Evolutionary conservation across 495 filamentous ascomycete genomes (phyloP).

Genomic region (Chaetomium fimeti): DNA sequence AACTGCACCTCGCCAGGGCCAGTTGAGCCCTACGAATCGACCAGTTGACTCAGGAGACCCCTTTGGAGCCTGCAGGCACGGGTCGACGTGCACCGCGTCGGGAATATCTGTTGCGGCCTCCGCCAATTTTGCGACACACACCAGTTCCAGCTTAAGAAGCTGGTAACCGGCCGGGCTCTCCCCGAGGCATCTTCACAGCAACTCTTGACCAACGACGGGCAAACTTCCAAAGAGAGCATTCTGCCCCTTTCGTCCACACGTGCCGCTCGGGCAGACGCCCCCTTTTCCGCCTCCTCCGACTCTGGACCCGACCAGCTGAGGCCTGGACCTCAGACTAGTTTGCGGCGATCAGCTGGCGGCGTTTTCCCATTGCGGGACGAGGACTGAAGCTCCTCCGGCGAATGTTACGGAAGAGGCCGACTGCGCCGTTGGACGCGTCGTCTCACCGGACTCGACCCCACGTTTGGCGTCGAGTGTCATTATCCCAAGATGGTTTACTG

Average conservation of each 20-base stretch:
- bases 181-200: constrained; percentile 16
- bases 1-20: constrained; percentile 11
- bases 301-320: background rate
- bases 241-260: background rate
- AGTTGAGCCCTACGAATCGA: constrained; percentile 15
- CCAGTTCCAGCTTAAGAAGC: constrained; percentile 19
- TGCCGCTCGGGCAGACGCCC: constrained; percentile 4
- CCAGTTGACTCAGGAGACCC: constrained; percentile 13
- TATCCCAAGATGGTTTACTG: constrained; percentile 62
- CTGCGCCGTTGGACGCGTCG: constrained; percentile 24
- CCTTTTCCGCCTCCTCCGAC: background rate
- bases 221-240: background rate
- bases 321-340: background rate
- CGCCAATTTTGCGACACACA: constrained; percentile 8
- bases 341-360: constrained; percentile 5
- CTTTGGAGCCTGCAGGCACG: constrained; percentile 1
- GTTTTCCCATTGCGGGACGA: constrained; percentile 5
- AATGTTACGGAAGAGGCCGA: constrained; percentile 10
- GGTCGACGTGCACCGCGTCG: constrained; percentile 18
- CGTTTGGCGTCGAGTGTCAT: constrained; percentile 7
- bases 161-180: constrained; percentile 21
- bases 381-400: constrained; percentile 13
- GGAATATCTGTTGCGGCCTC: constrained; percentile 21
- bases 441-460: constrained; percentile 10
- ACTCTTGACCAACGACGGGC: constrained; percentile 2